Evolutionary conservation across 352 stramenopile genomes (phyloP), one percentile per base, ranked within the genome.

Genomic region (Globisporangium perplexum): DNA sequence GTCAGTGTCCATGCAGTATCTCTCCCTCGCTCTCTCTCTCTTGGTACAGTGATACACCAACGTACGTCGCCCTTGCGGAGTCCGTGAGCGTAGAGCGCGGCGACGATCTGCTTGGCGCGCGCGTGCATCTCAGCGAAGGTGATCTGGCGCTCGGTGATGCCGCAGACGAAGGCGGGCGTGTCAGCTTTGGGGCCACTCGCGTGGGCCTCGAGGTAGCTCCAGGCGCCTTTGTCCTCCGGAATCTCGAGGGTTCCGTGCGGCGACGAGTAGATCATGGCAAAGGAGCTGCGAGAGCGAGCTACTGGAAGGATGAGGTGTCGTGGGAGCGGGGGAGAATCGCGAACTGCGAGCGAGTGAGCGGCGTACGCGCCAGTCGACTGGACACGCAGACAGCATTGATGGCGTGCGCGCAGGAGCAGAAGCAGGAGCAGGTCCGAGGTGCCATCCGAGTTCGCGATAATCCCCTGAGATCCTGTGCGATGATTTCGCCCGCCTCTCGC

Each of bases 131-230:
- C 50, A 14, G 63, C 41, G 57, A 73, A 87, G 28, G 71, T 78
- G 38, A 86, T 36, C 14, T 56, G 44, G 28, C 86, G 67, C 62
- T 83, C 61, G 22, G 58, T 83, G 56, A 87, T 14, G 17, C 74
- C 78, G 54, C 71, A 74, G 24, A 87, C 77, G 43, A 85, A 74
- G 24, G 78, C 78, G 3, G 69, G 47, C 42, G 70, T 71, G 55
- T 84, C 60, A 18, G 51, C 64, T 31, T 74, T 33, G n/a, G 38
- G 59, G 28, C 60, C 33, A 31, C 33, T 57, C 36, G 76, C 46
- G 28, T 80, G 66, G 12, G 76, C 59, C 7, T 56, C 62, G 1
- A 83, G 54, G 50, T 43, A 83, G 51, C 50, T 81, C 71, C 63
- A 59, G 24, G 24, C 35, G 22, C 44, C 23, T 20, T 59, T 59